Evolutionary conservation across 2,329 filamentous ascomycete species (phyloP), one percentile per base, ranked within the genome.

Genomic region (Colletotrichum gigasporum): DNA sequence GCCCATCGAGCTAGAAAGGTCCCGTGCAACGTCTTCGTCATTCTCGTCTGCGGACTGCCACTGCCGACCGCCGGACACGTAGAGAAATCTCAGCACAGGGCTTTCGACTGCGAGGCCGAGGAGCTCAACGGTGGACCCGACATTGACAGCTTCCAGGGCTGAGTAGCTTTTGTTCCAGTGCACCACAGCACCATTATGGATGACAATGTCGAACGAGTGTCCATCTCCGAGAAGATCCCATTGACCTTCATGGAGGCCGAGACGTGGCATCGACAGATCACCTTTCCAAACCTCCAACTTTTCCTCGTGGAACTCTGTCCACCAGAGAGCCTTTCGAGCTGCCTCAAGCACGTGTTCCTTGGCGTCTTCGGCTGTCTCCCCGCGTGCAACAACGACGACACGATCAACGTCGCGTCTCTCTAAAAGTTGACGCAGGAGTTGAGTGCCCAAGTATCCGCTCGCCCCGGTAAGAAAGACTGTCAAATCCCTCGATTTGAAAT

Each of bases 1-100:
- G 1, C 67, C 67, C 20, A 66, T 71, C 56, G 32, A 69, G 39
- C 30, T n/a, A 1, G 54, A 48, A 7, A 63, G 60, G 3, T 63
- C 60, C 9, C 9, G 44, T 10, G 54, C 60, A 0, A 63, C n/a
- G 4, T 60, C 54, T 1, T 45, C 35, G 5, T 60, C 60, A 3
- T 5, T 2, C 14, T 60, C 54, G 1, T 26, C 16, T 3, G 16
- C 20, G 8, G 16, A 22, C 5, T 18, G 30, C 54, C 44, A 60
- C 22, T 63, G 60, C 6, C 60, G 55, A 8, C 60, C 60, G 1
- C 60, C 60, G 4, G 60, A 63, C 5, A 63, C 11, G 9, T 45
- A 63, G 1, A n/a, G 9, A n/a, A 63, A 60, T 11, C 28, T 51
- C 16, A 60, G 10, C 2, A 20, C 12, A 2, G 39, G 44, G 5